A percentile compares a stretch with the other conserved stretches of the same genome.
These are phyloP conservation scores for Fusarium denticulatum DNA, from an alignment of 2,329 filamentous ascomycete species.

Conservation along the genomic window DNA sequence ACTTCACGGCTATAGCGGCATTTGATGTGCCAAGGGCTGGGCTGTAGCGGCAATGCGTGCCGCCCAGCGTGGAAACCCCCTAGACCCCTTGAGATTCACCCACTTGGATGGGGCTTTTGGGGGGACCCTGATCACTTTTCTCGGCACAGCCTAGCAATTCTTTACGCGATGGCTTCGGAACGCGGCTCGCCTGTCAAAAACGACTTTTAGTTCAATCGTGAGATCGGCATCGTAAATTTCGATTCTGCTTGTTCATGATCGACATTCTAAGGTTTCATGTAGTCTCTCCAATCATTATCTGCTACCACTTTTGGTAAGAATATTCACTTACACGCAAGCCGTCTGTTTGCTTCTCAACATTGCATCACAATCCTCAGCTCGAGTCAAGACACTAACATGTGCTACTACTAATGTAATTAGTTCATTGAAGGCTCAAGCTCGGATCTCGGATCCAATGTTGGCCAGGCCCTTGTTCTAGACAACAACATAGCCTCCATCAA, in stretches of 20 bases:
- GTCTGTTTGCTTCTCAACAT: background rate
- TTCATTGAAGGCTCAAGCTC: background rate
- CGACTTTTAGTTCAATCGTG: background rate
- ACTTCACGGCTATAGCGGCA: slow-evolving; percentile 34
- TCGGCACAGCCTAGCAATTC: background rate
- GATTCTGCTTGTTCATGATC: background rate
- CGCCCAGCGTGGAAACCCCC: slow-evolving; percentile 16
- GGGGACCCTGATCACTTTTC: slow-evolving; percentile 22
- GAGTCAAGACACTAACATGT: background rate
- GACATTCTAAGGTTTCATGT: background rate
- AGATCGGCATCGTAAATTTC: background rate
- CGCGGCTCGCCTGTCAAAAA: slow-evolving; percentile 12
- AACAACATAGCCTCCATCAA: background rate
- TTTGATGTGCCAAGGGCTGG: slow-evolving; percentile 33
- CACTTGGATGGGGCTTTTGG: slow-evolving; percentile 1
- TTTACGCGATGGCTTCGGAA: slow-evolving; percentile 29
- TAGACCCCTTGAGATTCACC: slow-evolving; percentile 1
- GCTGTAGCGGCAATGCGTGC: slow-evolving; percentile 27
- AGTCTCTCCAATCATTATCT: background rate
- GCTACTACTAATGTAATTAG: background rate
- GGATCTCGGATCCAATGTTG: background rate
- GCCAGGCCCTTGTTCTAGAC: background rate
- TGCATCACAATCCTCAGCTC: background rate
- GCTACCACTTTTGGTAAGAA: background rate
- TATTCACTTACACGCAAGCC: background rate